Base-by-base conservation (phyloP, 2,329 filamentous ascomycete species). In the Septoria linicola region DNA sequence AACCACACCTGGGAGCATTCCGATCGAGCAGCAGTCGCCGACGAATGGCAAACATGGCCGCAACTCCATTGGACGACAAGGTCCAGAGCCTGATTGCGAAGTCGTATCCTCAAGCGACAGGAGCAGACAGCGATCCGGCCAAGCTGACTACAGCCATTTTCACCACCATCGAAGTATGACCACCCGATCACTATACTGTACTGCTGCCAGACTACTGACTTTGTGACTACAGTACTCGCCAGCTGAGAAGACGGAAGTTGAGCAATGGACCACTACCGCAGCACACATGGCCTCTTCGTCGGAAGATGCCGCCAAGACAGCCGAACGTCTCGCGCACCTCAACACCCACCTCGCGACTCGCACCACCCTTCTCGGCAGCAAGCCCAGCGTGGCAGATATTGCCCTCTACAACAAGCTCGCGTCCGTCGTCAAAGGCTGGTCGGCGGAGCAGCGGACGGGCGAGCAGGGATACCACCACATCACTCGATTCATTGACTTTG, bases 401-500 rank as follows among this genome's bases (percentile, higher is more conserved):
- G 87, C 88, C 61, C 78, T 93, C 65, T 96, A 93, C 78, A 78
- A 87, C 59, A 80, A 85, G 47, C 79, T 96, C 27, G 86, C 85
- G 1, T 87, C 89, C 10, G 68, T 86, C 32, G 88, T 96, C 53
- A 81, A 85, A 66, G 77, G 78, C 59, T 97, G 92, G 92, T 81
- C 80, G 2, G 74, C 86, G 40, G 90, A 96, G 74, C 83, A 96
- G 79, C 83, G 88, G 67, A 95, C 92, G 17, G 92, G 92, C 57
- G 84, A 95, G 75, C 80, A 89, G 58, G 92, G 92, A 55, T 86
- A 87, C 71, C 91, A 95, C 58, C 85, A 97, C 73, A 87, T 97
- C 60, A 88, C 96, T 51, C 88, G 92, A 60, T 87, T 89, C 70
- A 73, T 96, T 66, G 92, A 96, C 75, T 96, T 96, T 69, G 88